Conservation (phyloP, 2,329 filamentous ascomycete species). For the Aspergillus sojae region DNA sequence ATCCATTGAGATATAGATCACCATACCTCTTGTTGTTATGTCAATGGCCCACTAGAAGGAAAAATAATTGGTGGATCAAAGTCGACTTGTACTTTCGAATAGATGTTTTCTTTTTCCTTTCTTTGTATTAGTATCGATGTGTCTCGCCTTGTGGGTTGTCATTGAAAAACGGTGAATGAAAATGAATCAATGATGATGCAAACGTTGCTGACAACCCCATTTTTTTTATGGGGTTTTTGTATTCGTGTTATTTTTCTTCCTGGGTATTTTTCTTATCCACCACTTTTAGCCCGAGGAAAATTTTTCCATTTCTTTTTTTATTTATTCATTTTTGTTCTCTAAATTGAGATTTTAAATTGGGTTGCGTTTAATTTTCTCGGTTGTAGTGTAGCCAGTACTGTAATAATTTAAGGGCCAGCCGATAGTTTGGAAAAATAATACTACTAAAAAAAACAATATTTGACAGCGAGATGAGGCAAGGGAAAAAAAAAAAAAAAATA, state of each 20-base stretch:
- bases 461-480: neutral
- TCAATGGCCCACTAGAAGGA: neutral
- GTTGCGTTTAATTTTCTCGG: slow-evolving; percentile 3
- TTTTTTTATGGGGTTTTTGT: neutral
- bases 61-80: neutral
- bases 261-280: neutral
- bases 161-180: neutral
- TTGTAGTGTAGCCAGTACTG: neutral
- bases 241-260: neutral
- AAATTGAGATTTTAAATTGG: neutral
- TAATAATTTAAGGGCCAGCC: neutral
- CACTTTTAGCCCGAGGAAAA: neutral
- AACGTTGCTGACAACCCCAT: neutral
- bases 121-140: slow-evolving; percentile 4
- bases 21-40: neutral
- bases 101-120: slow-evolving; percentile 4
- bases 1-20: neutral
- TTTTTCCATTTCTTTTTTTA: neutral
- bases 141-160: slow-evolving; percentile 2
- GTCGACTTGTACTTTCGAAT: neutral
- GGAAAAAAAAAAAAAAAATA: slow-evolving; percentile 8
- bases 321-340: neutral
- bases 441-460: neutral
- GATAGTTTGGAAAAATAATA: neutral
- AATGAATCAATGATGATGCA: slow-evolving; percentile 9